A percentile compares a stretch with the other conserved stretches of the same genome.
These are phyloP conservation scores for Tylopilus rubrobrunneus DNA, from an alignment of 768 basidiomycete species.

Conservation along the genomic window DNA sequence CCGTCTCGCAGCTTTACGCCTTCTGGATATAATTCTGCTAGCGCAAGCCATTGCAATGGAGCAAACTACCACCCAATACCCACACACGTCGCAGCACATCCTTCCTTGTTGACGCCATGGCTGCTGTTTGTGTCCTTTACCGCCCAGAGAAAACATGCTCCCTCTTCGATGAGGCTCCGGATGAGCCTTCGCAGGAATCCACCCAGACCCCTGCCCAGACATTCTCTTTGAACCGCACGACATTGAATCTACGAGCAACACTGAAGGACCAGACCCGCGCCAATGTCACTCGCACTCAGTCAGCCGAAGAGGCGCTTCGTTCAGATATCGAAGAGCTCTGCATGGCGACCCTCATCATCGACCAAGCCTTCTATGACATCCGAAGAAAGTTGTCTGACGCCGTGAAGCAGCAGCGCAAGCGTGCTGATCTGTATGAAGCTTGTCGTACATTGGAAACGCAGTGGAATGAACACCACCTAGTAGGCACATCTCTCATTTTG, in stretches of 20 bases:
- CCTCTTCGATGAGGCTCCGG: neutral
- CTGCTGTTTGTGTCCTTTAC: constrained; percentile 1
- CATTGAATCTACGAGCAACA: neutral
- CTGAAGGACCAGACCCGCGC: neutral
- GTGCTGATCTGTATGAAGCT: constrained; percentile 7
- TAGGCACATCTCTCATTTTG: neutral
- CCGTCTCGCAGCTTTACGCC: neutral
- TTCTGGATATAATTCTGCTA: constrained; percentile 9
- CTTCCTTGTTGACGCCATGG: constrained; percentile 1
- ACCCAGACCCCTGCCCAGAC: neutral
- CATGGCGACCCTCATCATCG: constrained; percentile 15
- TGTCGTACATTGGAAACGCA: constrained; percentile 9
- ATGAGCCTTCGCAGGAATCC: neutral
- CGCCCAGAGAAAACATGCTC: neutral
- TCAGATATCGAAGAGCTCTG: constrained; percentile 19
- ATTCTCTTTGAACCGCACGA: neutral
- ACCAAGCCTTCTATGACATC: constrained; percentile 15
- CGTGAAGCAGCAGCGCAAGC: constrained; percentile 5
- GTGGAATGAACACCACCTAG: constrained; percentile 17
- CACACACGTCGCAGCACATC: neutral
- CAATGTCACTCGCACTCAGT: neutral
- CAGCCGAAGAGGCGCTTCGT: constrained; percentile 10
- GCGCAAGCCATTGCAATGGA: neutral
- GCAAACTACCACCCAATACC: neutral
- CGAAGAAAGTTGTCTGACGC: constrained; percentile 6